A percentile compares a stretch with the other conserved stretches of the same genome.
Evolutionary conservation across 2,329 filamentous ascomycete genomes (phyloP).

Genomic region (Epichloe amarillans): DNA sequence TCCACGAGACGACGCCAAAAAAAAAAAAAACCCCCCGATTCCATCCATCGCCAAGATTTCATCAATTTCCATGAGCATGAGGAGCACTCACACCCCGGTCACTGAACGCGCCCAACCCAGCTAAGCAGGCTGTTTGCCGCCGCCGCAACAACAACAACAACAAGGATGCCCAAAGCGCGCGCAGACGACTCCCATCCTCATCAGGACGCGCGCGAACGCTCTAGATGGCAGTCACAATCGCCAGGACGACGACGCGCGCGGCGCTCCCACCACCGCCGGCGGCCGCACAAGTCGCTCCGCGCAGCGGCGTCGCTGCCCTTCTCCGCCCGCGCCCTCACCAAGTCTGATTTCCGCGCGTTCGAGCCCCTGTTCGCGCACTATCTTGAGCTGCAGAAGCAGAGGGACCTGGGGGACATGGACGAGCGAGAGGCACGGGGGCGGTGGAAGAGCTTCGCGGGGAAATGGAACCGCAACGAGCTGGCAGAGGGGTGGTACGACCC

Average conservation of each 20-base stretch:
- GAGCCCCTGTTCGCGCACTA: conserved; percentile 69
- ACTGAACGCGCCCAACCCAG: too few species aligned
- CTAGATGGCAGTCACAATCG: neutral
- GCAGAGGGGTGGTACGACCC: conserved; percentile 92
- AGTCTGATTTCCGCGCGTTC: conserved; percentile 53
- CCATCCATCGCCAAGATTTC: neutral
- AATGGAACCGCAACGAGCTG: conserved; percentile 85
- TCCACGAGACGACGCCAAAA: neutral
- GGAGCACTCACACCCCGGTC: neutral
- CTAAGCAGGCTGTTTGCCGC: too few species aligned
- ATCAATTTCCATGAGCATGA: neutral
- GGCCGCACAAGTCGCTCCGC: neutral
- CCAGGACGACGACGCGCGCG: conserved; percentile 10
- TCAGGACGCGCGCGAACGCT: neutral
- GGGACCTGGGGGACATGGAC: conserved; percentile 51
- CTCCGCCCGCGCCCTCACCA: conserved; percentile 50
- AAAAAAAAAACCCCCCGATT: neutral
- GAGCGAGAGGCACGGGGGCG: conserved; percentile 66
- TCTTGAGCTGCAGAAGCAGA: conserved; percentile 74
- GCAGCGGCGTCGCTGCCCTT: conserved; percentile 40
- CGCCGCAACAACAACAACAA: too few species aligned
- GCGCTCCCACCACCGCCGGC: conserved; percentile 12
- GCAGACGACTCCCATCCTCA: neutral
- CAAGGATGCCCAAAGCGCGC: neutral
- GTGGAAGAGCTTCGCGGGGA: conserved; percentile 86